These are phyloP conservation scores for Cryptococcus deneoformans DNA, from an alignment of 1,284 basidiomycete species.

Conservation along the genomic window DNA sequence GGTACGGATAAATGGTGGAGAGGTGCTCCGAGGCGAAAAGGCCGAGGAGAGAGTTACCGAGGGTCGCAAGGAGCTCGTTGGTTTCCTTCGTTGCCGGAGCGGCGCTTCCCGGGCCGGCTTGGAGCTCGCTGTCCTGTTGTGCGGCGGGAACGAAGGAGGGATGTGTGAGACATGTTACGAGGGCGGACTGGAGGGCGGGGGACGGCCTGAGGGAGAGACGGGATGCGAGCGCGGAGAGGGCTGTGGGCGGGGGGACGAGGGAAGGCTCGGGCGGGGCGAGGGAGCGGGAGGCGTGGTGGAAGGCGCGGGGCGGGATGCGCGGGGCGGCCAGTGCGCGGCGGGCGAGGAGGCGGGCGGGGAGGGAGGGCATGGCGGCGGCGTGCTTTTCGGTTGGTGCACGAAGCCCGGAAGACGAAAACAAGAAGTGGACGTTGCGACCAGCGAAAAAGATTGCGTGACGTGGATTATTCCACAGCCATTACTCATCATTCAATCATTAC, in stretches of 20 bases:
- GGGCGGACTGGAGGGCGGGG: constrained; percentile 25
- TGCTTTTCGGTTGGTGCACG: too few relatives aligned
- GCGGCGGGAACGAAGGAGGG: constrained; percentile 14
- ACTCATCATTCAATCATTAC: too few relatives aligned
- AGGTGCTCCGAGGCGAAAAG: constrained; percentile 86
- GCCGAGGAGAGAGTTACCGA: constrained; percentile 90
- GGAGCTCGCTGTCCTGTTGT: constrained; percentile 1
- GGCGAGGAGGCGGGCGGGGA: too few relatives aligned
- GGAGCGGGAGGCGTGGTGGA: too few relatives aligned
- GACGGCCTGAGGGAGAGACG: constrained; percentile 36
- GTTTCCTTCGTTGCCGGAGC: constrained; percentile 45
- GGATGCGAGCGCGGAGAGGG: constrained; percentile 44
- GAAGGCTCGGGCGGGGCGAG: neutral
- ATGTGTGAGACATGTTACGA: constrained; percentile 60
- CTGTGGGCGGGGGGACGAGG: constrained; percentile 14
- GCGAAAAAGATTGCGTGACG: neutral
- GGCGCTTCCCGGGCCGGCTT: neutral
- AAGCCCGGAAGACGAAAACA: neutral
- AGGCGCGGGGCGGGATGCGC: too few relatives aligned
- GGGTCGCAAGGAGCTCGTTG: constrained; percentile 75
- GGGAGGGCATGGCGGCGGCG: too few relatives aligned
- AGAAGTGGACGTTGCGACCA: neutral
- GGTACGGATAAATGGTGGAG: constrained; percentile 77
- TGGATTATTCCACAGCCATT: neutral
- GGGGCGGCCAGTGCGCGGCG: too few relatives aligned